phyloP scores from a whole-genome alignment of 2,329 filamentous ascomycete species.

The Calonectria naviculata region DNA sequence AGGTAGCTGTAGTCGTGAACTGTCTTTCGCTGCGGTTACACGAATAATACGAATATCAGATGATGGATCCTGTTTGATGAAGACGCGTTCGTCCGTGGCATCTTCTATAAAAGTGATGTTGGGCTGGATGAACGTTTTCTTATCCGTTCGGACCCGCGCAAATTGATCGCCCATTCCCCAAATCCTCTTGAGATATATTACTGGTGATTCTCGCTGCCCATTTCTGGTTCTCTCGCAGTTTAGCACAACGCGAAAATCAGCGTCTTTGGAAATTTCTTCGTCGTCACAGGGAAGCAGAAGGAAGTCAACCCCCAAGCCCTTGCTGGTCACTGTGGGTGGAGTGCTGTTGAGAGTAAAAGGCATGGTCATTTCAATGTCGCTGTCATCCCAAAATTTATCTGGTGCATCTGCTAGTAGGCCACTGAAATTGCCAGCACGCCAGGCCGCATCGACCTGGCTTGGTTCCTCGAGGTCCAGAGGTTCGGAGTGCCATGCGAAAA shows the following conservation, averaged over 20 bases:
- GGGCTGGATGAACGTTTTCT: neutral
- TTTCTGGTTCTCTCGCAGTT: neutral
- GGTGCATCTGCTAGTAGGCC: slow-evolving; percentile 2
- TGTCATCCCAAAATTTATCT: slow-evolving; percentile 9
- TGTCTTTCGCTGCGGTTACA: neutral
- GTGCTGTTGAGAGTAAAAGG: neutral
- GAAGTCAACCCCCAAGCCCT: slow-evolving; percentile 3
- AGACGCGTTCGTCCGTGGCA: neutral
- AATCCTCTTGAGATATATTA: slow-evolving; percentile 4
- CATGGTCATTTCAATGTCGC: slow-evolving; percentile 10
- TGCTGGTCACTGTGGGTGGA: slow-evolving; percentile 1
- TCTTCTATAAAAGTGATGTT: slow-evolving; percentile 1
- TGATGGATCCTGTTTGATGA: slow-evolving; percentile 3
- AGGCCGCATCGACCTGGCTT: neutral
- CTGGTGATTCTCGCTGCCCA: neutral
- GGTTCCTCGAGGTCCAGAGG: neutral
- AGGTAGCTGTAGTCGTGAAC: neutral
- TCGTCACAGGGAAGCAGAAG: neutral
- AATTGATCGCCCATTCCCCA: slow-evolving; percentile 10
- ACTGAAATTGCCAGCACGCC: neutral
- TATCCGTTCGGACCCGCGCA: neutral
- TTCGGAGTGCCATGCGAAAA: slow-evolving; percentile 10
- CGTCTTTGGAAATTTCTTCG: neutral
- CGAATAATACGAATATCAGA: slow-evolving; percentile 1
- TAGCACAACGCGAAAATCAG: slow-evolving; percentile 3